phyloP scores from a whole-genome alignment of 2,329 filamentous ascomycete species.

The Magnaporthiopsis poae region DNA sequence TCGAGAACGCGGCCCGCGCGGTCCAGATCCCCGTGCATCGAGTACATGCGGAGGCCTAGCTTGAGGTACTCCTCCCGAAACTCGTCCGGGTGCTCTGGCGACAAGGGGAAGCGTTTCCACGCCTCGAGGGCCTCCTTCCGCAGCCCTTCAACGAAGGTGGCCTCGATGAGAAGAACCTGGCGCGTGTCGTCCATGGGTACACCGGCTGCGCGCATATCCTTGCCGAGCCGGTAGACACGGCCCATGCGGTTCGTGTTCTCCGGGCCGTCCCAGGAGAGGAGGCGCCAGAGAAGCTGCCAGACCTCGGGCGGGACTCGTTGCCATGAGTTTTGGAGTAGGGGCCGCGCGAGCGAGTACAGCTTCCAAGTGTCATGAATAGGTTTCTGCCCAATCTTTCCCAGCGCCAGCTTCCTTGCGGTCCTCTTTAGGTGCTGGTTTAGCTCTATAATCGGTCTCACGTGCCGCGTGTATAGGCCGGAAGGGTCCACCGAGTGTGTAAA shows the following conservation, averaged over 20 bases:
- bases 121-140: conserved; percentile 49
- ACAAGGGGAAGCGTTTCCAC: conserved; percentile 44
- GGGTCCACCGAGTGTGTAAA: conserved; percentile 13
- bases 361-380: conserved; percentile 33
- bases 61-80: conserved; percentile 47
- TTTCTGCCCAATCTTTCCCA: conserved; percentile 20
- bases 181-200: conserved; percentile 45
- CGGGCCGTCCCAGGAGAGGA: conserved; percentile 40
- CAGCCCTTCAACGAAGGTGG: conserved; percentile 54
- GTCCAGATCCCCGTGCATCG: conserved; percentile 45
- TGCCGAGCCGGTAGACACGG: conserved; percentile 51
- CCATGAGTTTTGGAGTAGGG: conserved; percentile 35
- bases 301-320: conserved; percentile 47
- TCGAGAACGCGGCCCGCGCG: conserved; percentile 48
- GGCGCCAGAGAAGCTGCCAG: conserved; percentile 58
- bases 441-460: conserved; percentile 16
- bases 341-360: conserved; percentile 37
- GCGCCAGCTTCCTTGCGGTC: conserved; percentile 26
- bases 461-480: conserved; percentile 15
- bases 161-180: conserved; percentile 58
- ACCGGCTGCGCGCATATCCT: conserved; percentile 55
- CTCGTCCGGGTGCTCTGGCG: conserved; percentile 24
- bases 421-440: conserved; percentile 22
- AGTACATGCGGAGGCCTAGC: conserved; percentile 57
- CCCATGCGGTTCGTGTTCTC: conserved; percentile 46